phyloP scores from a whole-genome alignment of 169 alveolate species.

The Theileria annulata region DNA sequence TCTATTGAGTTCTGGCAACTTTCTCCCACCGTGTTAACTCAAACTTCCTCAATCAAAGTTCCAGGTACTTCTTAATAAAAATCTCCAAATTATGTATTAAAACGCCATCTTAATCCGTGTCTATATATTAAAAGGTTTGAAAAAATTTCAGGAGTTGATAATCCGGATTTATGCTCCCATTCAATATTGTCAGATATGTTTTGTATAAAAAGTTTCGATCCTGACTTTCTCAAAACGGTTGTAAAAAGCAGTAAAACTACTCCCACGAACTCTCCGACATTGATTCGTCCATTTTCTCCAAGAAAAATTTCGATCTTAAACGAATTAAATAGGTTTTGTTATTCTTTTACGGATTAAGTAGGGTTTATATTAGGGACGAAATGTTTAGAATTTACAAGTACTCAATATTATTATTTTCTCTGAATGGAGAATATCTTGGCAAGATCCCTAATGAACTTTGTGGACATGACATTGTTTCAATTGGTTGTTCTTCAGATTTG shows the following conservation, averaged over 20 bases:
- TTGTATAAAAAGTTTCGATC: conserved; percentile 32
- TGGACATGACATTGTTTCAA: conserved; percentile 21
- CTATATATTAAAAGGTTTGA: neutral
- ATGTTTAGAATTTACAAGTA: conserved; percentile 1
- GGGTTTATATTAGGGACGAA: neutral
- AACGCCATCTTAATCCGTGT: neutral
- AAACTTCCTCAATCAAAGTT: conserved; percentile 27
- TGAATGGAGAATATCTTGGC: conserved; percentile 16
- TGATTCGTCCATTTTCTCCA: neutral
- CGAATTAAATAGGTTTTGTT: neutral
- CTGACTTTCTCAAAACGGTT: neutral
- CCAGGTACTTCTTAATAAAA: conserved; percentile 21
- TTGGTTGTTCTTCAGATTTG: conserved; percentile 20
- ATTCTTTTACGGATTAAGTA: neutral
- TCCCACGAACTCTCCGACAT: neutral
- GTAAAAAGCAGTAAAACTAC: neutral
- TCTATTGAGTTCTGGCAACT: conserved; percentile 78
- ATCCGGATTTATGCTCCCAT: conserved; percentile 62
- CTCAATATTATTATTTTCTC: conserved; percentile 9
- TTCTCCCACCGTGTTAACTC: conserved; percentile 32
- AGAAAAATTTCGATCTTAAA: neutral
- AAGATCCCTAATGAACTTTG: conserved; percentile 12
- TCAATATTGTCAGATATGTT: conserved; percentile 49
- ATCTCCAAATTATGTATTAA: neutral
- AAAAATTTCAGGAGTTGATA: conserved; percentile 38